phyloP scores from a whole-genome alignment of 768 basidiomycete genomes.

The Amylocystis lapponica region DNA sequence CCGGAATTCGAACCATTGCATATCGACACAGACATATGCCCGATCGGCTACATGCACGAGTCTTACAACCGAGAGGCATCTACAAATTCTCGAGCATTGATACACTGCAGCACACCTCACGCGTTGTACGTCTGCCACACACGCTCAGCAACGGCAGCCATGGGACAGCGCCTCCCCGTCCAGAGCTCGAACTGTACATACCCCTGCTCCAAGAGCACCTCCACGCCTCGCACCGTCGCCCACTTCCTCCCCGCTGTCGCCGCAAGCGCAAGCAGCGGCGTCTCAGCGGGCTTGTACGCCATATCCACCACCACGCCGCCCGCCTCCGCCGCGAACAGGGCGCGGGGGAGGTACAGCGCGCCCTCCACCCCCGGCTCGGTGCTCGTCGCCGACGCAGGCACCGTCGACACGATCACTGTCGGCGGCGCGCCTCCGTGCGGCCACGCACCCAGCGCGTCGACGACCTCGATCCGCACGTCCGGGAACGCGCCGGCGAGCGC shows the following conservation, averaged over 20 bases:
- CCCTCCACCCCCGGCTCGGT: conserved; percentile 14
- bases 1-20: too few species aligned
- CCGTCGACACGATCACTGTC: conserved; percentile 80
- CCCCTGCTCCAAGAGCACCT: conserved; percentile 86
- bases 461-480: conserved; percentile 47
- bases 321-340: conserved; percentile 52
- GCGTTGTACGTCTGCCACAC: conserved; percentile 51
- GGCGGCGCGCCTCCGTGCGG: conserved; percentile 42
- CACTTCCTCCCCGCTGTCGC: conserved; percentile 45
- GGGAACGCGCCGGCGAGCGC: conserved; percentile 67
- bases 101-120: too few species aligned
- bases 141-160: conserved; percentile 34
- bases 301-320: conserved; percentile 85
- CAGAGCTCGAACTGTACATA: conserved; percentile 80
- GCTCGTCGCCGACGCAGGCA: conserved; percentile 58
- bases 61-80: too few species aligned
- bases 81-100: too few species aligned
- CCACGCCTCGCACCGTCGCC: conserved; percentile 71
- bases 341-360: conserved; percentile 46
- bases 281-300: conserved; percentile 88
- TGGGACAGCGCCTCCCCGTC: conserved; percentile 66
- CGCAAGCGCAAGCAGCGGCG: conserved; percentile 73
- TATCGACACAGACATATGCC: too few species aligned
- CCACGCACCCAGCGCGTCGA: conserved; percentile 55
- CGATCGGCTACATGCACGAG: too few species aligned